Evolutionary conservation across 1,284 basidiomycete species (phyloP).

Genomic region (Neolentinus lepideus): DNA sequence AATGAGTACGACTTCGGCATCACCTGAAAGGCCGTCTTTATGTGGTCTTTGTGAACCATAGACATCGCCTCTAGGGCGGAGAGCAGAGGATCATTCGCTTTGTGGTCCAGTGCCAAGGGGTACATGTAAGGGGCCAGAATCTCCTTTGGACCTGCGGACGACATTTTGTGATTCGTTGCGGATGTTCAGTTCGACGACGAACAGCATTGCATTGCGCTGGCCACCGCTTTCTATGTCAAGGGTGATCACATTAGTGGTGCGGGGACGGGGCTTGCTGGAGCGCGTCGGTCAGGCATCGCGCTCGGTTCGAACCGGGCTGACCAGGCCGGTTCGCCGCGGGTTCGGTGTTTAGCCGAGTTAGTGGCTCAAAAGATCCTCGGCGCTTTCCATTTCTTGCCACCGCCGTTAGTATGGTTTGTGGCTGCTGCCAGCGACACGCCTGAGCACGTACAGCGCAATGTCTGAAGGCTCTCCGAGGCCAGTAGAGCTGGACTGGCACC

Average conservation of each 20-base stretch:
- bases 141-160: background rate
- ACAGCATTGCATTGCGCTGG: background rate
- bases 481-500: background rate
- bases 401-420: background rate
- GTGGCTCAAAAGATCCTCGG: background rate
- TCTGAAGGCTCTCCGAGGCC: background rate
- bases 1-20: constrained; percentile 17
- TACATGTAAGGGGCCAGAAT: background rate
- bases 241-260: background rate
- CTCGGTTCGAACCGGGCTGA: background rate
- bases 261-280: background rate
- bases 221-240: no score
- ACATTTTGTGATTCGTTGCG: background rate
- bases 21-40: no score
- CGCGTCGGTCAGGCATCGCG: no score
- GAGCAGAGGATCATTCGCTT: background rate
- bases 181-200: background rate
- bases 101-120: background rate
- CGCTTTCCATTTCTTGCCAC: background rate
- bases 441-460: background rate
- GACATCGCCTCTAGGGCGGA: background rate
- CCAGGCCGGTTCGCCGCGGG: background rate
- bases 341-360: background rate
- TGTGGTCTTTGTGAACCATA: no score
- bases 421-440: background rate